phyloP scores from a whole-genome alignment of 768 basidiomycete genomes.

The Gyrodon lividus region DNA sequence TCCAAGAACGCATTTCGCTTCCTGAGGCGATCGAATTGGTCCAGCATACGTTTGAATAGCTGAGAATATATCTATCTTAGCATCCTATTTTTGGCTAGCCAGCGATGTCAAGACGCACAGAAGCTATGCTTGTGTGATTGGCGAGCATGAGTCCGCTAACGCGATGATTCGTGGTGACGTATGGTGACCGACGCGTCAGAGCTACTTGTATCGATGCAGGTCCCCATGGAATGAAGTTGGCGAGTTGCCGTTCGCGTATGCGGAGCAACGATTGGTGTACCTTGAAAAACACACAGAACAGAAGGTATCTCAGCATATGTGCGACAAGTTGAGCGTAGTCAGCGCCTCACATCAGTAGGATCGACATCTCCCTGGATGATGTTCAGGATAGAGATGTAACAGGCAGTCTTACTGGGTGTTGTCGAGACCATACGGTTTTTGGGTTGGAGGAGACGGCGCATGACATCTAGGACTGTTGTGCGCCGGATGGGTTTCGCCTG shows the following conservation, averaged over 20 bases:
- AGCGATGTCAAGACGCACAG: slow-evolving; percentile 49
- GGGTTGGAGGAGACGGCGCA: slow-evolving; percentile 95
- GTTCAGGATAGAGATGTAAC: slow-evolving; percentile 97
- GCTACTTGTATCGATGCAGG: slow-evolving; percentile 98
- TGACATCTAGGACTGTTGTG: slow-evolving; percentile 97
- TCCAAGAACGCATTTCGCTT: slow-evolving; percentile 94
- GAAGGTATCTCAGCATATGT: not conserved
- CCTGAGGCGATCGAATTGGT: slow-evolving; percentile 87
- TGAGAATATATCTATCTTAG: slow-evolving; percentile 28
- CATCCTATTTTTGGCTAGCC: not conserved
- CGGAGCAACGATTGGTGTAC: slow-evolving; percentile 96
- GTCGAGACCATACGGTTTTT: slow-evolving; percentile 99
- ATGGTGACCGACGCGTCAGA: slow-evolving; percentile 86
- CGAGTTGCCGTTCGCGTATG: slow-evolving; percentile 93
- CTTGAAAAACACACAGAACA: slow-evolving; percentile 37
- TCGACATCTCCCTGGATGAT: slow-evolving; percentile 99
- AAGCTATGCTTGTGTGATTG: slow-evolving; percentile 98
- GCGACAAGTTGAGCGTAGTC: not conserved
- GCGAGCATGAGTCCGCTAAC: slow-evolving; percentile 99
- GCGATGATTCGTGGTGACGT: slow-evolving; percentile 83
- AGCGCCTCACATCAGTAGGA: slow-evolving; percentile 76
- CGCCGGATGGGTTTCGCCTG: slow-evolving; percentile 94
- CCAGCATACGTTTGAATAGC: slow-evolving; percentile 95
- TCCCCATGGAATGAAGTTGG: slow-evolving; percentile 99
- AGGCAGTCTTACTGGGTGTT: slow-evolving; percentile 84